A percentile compares a stretch with the other conserved stretches of the same genome.
These are phyloP conservation scores for Samsoniella hepiali DNA, from an alignment of 2,329 filamentous ascomycete genomes.

Conservation along the genomic window DNA sequence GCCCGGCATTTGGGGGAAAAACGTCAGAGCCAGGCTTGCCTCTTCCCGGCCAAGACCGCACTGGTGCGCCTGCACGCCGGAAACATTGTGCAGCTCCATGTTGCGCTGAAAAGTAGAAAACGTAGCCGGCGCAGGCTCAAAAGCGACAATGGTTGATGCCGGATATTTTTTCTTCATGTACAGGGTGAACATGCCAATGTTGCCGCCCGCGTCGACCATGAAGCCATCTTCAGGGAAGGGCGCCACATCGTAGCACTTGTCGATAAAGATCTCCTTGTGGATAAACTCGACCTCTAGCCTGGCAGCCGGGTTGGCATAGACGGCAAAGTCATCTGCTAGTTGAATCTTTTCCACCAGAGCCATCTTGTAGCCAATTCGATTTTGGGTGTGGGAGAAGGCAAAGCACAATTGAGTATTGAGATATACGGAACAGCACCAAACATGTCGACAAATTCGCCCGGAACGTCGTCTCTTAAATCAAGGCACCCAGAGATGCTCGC, in stretches of 20 bases:
- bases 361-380: neutral
- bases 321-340: neutral
- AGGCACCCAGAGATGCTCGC: neutral
- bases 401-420: neutral
- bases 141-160: slow-evolving; percentile 25
- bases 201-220: slow-evolving; percentile 27
- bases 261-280: slow-evolving; percentile 26
- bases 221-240: slow-evolving; percentile 19
- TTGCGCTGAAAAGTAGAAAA: slow-evolving; percentile 23
- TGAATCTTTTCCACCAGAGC: neutral
- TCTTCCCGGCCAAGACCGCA: slow-evolving; percentile 19
- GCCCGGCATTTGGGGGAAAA: slow-evolving; percentile 24
- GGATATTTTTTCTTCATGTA: slow-evolving; percentile 28
- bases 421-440: neutral
- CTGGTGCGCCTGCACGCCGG: slow-evolving; percentile 18
- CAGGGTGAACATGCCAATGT: slow-evolving; percentile 28
- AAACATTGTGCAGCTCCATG: slow-evolving; percentile 21
- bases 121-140: slow-evolving; percentile 26
- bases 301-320: slow-evolving; percentile 2
- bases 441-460: neutral
- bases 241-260: slow-evolving; percentile 24
- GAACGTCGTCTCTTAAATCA: neutral
- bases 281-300: slow-evolving; percentile 22
- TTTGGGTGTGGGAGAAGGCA: neutral
- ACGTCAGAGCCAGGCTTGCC: slow-evolving; percentile 20